Evolutionary conservation across 73 alveolate genomes (phyloP).

Genomic region (Tetrahymena thermophila): DNA sequence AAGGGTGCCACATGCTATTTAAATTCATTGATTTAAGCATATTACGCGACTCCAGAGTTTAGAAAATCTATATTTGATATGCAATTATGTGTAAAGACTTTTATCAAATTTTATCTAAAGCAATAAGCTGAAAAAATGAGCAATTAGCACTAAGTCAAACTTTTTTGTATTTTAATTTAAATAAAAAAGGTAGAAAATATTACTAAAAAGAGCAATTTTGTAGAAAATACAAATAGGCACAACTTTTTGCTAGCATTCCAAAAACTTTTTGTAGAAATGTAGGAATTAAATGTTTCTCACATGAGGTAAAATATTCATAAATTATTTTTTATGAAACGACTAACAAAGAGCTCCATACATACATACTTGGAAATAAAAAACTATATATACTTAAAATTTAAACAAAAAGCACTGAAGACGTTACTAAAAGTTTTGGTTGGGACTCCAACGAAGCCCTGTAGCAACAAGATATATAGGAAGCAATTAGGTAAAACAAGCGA

Average conservation of each 20-base stretch:
- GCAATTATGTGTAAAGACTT: slow-evolving; percentile 63
- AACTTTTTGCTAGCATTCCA: background rate
- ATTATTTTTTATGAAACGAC: no score
- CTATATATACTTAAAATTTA: background rate
- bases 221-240: background rate
- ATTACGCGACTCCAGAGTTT: slow-evolving; percentile 81
- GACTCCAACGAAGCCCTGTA: slow-evolving; percentile 22
- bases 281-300: background rate
- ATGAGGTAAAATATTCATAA: background rate
- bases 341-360: no score
- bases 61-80: slow-evolving; percentile 63
- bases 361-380: no score
- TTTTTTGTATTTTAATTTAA: slow-evolving; percentile 45
- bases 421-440: slow-evolving; percentile 58
- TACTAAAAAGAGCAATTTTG: background rate
- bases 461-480: slow-evolving; percentile 61
- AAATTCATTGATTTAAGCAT: slow-evolving; percentile 79
- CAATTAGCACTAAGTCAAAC: background rate
- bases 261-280: background rate
- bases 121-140: background rate
- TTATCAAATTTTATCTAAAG: slow-evolving; percentile 34
- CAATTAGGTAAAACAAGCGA: background rate
- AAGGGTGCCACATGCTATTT: slow-evolving; percentile 91
- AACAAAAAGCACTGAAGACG: slow-evolving; percentile 45
- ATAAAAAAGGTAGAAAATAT: background rate